These are phyloP conservation scores for Mortierella claussenii DNA, from an alignment of 192 early-diverging fungal genomes.

Conservation along the genomic window DNA sequence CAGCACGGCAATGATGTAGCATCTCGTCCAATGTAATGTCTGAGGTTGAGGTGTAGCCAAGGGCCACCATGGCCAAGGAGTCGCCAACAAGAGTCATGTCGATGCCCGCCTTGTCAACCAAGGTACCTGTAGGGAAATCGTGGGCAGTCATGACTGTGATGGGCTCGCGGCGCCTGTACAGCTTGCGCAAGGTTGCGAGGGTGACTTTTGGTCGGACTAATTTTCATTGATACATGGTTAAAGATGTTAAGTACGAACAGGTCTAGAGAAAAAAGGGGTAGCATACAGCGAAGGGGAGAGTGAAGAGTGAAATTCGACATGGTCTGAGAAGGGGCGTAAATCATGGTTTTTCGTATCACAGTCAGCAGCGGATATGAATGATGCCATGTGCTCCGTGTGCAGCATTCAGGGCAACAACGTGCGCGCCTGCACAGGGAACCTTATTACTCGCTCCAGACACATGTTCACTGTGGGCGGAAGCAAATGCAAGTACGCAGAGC, in stretches of 20 bases:
- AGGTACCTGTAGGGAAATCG: slow-evolving; percentile 92
- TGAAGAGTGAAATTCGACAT: background rate
- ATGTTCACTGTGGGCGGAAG: too few species aligned
- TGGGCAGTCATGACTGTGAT: slow-evolving; percentile 97
- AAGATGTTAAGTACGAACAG: too few species aligned
- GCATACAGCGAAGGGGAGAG: background rate
- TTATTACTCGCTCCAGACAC: too few species aligned
- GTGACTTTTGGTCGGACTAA: slow-evolving; percentile 87
- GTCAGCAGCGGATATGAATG: too few species aligned
- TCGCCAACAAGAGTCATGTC: slow-evolving; percentile 96
- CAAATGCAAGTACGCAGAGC: too few species aligned
- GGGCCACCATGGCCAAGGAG: slow-evolving; percentile 95
- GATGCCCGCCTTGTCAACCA: slow-evolving; percentile 84
- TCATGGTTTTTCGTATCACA: too few species aligned
- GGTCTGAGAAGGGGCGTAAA: too few species aligned
- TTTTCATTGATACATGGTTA: too few species aligned
- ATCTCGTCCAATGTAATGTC: slow-evolving; percentile 95
- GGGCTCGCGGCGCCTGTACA: slow-evolving; percentile 77
- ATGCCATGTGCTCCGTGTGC: too few species aligned
- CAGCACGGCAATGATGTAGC: slow-evolving; percentile 94
- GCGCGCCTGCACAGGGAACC: too few species aligned
- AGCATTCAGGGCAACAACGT: too few species aligned
- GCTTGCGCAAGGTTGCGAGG: slow-evolving; percentile 77
- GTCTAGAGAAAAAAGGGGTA: background rate
- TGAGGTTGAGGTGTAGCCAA: slow-evolving; percentile 90